These are phyloP conservation scores for Penicillium sp. DNA, from an alignment of 2,329 filamentous ascomycete genomes.

Conservation along the genomic window DNA sequence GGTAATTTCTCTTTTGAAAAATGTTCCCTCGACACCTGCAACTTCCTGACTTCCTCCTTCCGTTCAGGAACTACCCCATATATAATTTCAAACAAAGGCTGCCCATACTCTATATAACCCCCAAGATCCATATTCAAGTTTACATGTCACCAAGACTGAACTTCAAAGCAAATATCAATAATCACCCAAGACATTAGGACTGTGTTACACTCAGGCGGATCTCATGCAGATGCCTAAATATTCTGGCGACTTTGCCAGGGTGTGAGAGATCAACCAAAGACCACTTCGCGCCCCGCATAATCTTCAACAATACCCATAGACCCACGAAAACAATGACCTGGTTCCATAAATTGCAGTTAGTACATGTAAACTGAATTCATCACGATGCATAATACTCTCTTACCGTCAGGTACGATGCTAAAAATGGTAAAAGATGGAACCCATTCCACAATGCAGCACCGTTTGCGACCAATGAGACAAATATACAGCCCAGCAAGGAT, in stretches of 20 bases:
- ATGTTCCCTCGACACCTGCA: too few species aligned
- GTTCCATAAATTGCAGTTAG: neutral
- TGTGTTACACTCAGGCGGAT: neutral
- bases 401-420: neutral
- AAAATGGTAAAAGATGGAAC: neutral
- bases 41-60: too few species aligned
- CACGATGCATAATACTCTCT: neutral
- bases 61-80: too few species aligned
- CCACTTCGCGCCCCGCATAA: neutral
- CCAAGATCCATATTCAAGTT: neutral
- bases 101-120: too few species aligned
- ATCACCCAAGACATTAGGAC: neutral
- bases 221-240: neutral
- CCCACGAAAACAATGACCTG: neutral
- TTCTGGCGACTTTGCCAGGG: neutral
- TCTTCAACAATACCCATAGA: neutral
- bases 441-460: neutral
- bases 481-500: neutral
- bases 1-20: too few species aligned
- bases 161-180: neutral
- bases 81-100: neutral
- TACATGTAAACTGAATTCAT: neutral
- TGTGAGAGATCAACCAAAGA: neutral
- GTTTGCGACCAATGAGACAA: neutral
- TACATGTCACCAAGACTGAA: neutral